phyloP scores from a whole-genome alignment of 1,284 basidiomycete genomes.

The Bjerkandera adusta region DNA sequence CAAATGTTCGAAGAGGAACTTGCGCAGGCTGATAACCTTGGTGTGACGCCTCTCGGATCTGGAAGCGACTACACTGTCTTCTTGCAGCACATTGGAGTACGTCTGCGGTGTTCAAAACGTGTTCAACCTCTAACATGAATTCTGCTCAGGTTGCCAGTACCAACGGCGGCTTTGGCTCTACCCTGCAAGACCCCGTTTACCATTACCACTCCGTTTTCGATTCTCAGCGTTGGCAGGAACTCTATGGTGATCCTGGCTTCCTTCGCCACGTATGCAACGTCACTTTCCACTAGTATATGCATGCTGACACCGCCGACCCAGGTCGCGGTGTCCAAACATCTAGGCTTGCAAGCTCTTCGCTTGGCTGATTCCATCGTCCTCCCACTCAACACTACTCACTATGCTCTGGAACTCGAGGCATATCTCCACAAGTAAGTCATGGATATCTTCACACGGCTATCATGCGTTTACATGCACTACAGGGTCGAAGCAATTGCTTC shows the following conservation, averaged over 20 bases:
- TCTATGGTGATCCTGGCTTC: constrained; percentile 75
- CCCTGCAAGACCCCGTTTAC: constrained; percentile 60
- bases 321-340: constrained; percentile 68
- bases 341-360: constrained; percentile 62
- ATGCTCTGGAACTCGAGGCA: constrained; percentile 47
- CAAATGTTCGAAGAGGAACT: constrained; percentile 26
- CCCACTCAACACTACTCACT: constrained; percentile 79
- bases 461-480: not conserved
- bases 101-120: constrained; percentile 9
- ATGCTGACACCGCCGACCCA: constrained; percentile 22
- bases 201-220: constrained; percentile 82
- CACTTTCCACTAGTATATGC: not conserved
- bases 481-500: constrained; percentile 16
- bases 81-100: constrained; percentile 55
- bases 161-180: constrained; percentile 49
- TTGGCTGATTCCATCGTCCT: constrained; percentile 57
- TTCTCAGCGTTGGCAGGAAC: constrained; percentile 67
- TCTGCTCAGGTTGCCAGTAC: constrained; percentile 45
- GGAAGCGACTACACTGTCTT: constrained; percentile 84
- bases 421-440: constrained; percentile 46
- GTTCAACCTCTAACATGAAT: not conserved
- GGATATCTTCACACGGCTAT: constrained; percentile 7
- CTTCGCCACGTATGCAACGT: constrained; percentile 51
- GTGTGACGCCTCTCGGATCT: constrained; percentile 46
- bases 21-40: constrained; percentile 25